Base-by-base conservation (phyloP, 169 alveolate species). In the Plasmodium knowlesi region DNA sequence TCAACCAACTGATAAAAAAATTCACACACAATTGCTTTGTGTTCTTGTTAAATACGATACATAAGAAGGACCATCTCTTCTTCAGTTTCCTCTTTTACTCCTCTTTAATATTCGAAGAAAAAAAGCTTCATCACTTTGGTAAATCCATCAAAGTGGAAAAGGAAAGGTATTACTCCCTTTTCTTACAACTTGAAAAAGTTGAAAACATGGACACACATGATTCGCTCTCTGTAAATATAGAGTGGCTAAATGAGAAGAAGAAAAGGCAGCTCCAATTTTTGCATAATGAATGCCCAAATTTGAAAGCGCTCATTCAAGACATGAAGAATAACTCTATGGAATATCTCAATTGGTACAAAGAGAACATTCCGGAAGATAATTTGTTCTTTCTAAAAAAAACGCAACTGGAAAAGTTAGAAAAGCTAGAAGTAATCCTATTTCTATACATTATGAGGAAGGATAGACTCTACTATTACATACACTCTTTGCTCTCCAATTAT, bases 1-100 rank as follows among this genome's bases (percentile, higher is more conserved):
- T 84, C 50, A 84, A 92, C 22, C 95, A 84, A 22, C 19, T 92
- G 53, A 92, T 84, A 5, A 92, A 84, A 92, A 92, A 92, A 70
- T 84, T 92, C 81, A 92, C 93, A 12, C 92, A 84, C 34, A 82
- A 76, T 30, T 92, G 90, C 71, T 92, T 92, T n/a, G 28, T 89
- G 34, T 89, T 89, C 54, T 50, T 89, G 32, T 39, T 89, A 89
- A 89, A 89, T n/a, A 61, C 90, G 1, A 73, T 89, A 57, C 70
- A 67, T 81, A 78, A n/a, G 72, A 89, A 89, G 34, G 89, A 89
- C 72, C 80, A 39, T 25, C 37, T 89, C 43, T 89, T 79, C 25
- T 89, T 89, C 54, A 79, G 86, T 34, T 79, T 89, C 37, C 32
- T 89, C 30, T 89, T 89, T 46, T 89, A 89, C 32, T 37, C 94